phyloP scores from a whole-genome alignment of 1,139 yeast species.

The Kluyveromyces sp. region DNA sequence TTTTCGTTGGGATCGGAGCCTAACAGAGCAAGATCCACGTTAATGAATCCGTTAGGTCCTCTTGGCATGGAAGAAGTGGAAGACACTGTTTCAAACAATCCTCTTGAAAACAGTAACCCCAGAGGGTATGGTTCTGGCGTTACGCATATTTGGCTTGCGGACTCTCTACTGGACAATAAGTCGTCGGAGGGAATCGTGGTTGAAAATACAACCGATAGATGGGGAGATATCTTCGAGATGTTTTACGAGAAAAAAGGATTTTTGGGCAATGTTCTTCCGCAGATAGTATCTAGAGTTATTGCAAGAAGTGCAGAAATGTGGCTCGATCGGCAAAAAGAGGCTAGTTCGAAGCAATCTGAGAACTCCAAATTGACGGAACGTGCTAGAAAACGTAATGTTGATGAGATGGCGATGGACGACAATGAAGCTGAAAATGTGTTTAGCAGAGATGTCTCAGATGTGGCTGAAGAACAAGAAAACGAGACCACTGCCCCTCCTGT shows the following conservation, averaged over 20 bases:
- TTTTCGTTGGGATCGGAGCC: slow-evolving; percentile 25
- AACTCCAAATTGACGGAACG: slow-evolving; percentile 27
- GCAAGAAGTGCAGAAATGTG: slow-evolving; percentile 38
- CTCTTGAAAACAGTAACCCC: slow-evolving; percentile 15
- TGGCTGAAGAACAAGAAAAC: slow-evolving; percentile 18
- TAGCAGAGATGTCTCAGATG: slow-evolving; percentile 8
- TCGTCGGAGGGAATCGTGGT: slow-evolving; percentile 34
- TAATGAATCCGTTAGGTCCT: slow-evolving; percentile 31
- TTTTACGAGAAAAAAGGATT: slow-evolving; percentile 42
- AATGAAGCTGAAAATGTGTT: slow-evolving; percentile 11
- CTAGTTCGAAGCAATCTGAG: slow-evolving; percentile 18
- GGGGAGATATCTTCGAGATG: slow-evolving; percentile 54
- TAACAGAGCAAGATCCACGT: slow-evolving; percentile 26
- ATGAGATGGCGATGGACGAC: slow-evolving; percentile 35
- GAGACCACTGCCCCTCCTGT: slow-evolving; percentile 11
- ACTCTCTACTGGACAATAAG: slow-evolving; percentile 28
- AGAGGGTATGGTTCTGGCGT: slow-evolving; percentile 1
- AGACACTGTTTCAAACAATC: slow-evolving; percentile 21
- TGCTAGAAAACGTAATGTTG: slow-evolving; percentile 30
- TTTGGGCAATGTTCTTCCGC: slow-evolving; percentile 42
- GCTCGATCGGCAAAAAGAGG: slow-evolving; percentile 24
- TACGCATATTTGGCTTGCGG: slow-evolving; percentile 24
- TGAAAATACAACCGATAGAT: slow-evolving; percentile 59
- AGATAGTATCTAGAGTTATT: slow-evolving; percentile 46
- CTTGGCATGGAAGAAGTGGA: slow-evolving; percentile 31